Evolutionary conservation across 345 rosid genomes (phyloP).

Genomic region (Lenwebbia sp.): DNA sequence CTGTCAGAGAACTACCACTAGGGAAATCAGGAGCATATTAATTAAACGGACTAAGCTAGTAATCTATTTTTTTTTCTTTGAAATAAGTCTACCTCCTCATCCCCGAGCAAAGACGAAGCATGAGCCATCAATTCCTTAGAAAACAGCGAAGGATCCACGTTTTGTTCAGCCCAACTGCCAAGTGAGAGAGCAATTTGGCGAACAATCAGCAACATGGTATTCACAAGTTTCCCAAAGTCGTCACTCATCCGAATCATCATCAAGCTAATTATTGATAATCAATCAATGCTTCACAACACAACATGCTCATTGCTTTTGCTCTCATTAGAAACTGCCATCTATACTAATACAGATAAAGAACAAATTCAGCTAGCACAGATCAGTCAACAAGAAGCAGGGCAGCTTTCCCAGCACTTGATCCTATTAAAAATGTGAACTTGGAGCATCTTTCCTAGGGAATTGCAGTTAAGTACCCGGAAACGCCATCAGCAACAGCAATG

Average conservation of each 20-base stretch:
- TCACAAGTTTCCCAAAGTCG: neutral
- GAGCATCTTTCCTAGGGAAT: neutral
- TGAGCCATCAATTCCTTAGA: slow-evolving; percentile 63
- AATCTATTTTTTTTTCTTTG: neutral
- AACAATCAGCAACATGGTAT: neutral
- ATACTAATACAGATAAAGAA: neutral
- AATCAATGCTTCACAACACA: neutral
- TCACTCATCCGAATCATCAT: neutral
- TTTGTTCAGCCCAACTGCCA: slow-evolving; percentile 74
- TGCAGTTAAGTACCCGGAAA: slow-evolving; percentile 46
- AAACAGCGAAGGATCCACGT: slow-evolving; percentile 86
- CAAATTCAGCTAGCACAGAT: neutral
- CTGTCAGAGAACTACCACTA: neutral
- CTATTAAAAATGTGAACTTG: neutral
- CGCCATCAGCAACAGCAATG: slow-evolving; percentile 88
- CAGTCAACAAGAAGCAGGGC: neutral
- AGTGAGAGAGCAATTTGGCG: neutral
- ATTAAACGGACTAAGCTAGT: neutral
- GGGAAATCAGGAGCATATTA: neutral
- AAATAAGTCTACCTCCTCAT: slow-evolving; percentile 37
- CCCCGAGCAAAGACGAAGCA: slow-evolving; percentile 43
- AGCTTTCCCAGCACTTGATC: neutral
- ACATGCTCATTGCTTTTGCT: neutral
- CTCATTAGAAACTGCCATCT: neutral
- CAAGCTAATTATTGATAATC: neutral